Evolutionary conservation across 495 filamentous ascomycete species (phyloP).

Genomic region (Aspergillus campestris): DNA sequence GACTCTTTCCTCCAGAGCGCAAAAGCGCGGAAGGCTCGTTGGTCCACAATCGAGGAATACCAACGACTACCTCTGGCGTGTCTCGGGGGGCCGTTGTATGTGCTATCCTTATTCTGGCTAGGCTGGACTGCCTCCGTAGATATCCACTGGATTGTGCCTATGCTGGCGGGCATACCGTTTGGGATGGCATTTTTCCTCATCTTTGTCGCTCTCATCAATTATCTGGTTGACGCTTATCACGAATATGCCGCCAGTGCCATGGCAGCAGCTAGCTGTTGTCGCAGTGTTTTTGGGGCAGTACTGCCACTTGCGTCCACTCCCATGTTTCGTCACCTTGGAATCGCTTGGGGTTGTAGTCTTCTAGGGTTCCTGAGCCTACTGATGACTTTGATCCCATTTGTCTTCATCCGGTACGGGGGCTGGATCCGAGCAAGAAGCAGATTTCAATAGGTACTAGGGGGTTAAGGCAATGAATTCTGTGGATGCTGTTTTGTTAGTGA

Average conservation of each 20-base stretch:
- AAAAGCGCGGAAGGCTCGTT: slow-evolving; percentile 7
- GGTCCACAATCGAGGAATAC: neutral
- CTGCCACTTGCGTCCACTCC: slow-evolving; percentile 26
- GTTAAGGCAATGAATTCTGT: too few relatives aligned
- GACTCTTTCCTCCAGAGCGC: slow-evolving; percentile 14
- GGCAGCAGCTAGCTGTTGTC: slow-evolving; percentile 49
- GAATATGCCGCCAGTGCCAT: slow-evolving; percentile 59
- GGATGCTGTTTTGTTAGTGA: too few relatives aligned
- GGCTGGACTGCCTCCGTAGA: slow-evolving; percentile 47
- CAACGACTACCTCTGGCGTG: slow-evolving; percentile 54
- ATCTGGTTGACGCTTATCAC: slow-evolving; percentile 63
- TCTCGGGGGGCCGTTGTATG: slow-evolving; percentile 59
- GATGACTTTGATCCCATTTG: slow-evolving; percentile 24
- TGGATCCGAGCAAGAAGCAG: slow-evolving; percentile 13
- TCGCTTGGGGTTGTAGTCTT: slow-evolving; percentile 26
- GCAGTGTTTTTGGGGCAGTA: slow-evolving; percentile 50
- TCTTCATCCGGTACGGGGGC: slow-evolving; percentile 22
- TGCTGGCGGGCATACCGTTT: slow-evolving; percentile 54
- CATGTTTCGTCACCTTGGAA: slow-evolving; percentile 27
- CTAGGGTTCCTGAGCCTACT: slow-evolving; percentile 29
- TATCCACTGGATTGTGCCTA: slow-evolving; percentile 54
- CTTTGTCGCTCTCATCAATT: slow-evolving; percentile 55
- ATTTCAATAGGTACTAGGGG: too few relatives aligned
- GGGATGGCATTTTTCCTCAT: slow-evolving; percentile 55
- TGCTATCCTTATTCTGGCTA: slow-evolving; percentile 57